Base-by-base conservation (phyloP, 345 rosid species). In the Arabidopsis thaliana region DNA sequence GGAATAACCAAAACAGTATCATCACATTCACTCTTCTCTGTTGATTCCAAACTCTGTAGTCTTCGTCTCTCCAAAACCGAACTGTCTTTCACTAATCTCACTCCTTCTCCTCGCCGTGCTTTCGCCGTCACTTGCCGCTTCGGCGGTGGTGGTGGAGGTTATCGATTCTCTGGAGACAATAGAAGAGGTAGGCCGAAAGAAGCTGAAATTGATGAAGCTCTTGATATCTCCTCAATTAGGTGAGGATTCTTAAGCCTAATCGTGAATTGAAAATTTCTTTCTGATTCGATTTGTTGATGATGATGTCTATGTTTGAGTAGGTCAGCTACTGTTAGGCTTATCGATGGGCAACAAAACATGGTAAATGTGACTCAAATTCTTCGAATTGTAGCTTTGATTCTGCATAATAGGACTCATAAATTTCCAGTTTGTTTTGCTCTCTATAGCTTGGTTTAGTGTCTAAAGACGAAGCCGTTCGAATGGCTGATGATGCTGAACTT, bases 401-500 rank as follows among this genome's bases (percentile, higher is more conserved):
- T 45, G 53, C 62, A 36, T 49, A 3, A 25, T 34, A 44, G 67
- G 67, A 59, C 34, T 28, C 6, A 58, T 65, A 58, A 56, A 40
- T 13, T 20, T 45, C 28, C 74, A 69, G 69, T 68, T 48, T 69
- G 8, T 57, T 37, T 34, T 69, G 22, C 56, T 78, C 11, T 72
- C 80, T 78, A 0, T 45, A 94, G 98, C 84, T 91, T 78, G 98
- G 98, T 53, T 81, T 93, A 74, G 86, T 94, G 44, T 62, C 96
- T 62, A 88, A 86, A 85, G 75, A 53, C 20, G 86, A 90, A 73
- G 98, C 98, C 11, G 80, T 89, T 69, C 84, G 81, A 83, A 88
- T 83, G 84, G 98, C 98, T 71, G 96, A 84, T 24, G 95, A 87
- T 70, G 88, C 91, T 65, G 92, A 85, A 70, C 96, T 94, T 66